Base-by-base conservation (phyloP, 2,329 filamentous ascomycete genomes). In the Dactylellina cionopaga region DNA sequence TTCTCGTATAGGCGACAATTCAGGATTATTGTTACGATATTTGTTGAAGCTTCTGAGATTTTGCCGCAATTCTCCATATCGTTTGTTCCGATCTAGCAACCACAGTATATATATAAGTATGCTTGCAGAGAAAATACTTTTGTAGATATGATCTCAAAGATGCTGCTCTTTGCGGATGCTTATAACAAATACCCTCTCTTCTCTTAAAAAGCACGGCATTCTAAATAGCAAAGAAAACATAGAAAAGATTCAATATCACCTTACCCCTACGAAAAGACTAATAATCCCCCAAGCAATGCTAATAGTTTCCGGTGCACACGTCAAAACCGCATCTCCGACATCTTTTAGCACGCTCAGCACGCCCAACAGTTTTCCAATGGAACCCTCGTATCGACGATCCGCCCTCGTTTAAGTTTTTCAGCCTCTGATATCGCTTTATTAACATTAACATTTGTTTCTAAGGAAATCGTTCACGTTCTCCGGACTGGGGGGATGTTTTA, bases 1-100 rank as follows among this genome's bases (percentile, higher is more conserved):
- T 71, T 71, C 54, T 71, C 65, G n/a, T 71, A 71, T 5, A 71
- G 51, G 3, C 66, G 60, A 44, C 66, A 71, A 33, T 58, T 71
- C 5, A 71, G n/a, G 5, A 71, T 56, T 17, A 71, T 71, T 5
- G 66, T 64, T 9, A 71, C 66, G 17, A 71, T 64, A 33, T 63
- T 71, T 13, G 66, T 64, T 11, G 49, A 71, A 1, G 66, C 66
- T 43, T 71, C 58, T 2, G 66, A 71, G 19, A 71, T 71, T 27
- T 43, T 41, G 27, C 66, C 58, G 11, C 66, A 71, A 22, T 71
- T 71, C 35, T 71, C 66, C 62, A 66, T 66, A 27, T 66, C 62
- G 35, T 66, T 66, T 5, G 41, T 44, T n/a, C 62, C 62, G 43
- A 66, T 31, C 62, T 66, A 9, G 33, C 27, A 6, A 35, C 13